Base-by-base conservation (phyloP, 192 early-diverging fungal genomes). In the Coemansia sp. region DNA sequence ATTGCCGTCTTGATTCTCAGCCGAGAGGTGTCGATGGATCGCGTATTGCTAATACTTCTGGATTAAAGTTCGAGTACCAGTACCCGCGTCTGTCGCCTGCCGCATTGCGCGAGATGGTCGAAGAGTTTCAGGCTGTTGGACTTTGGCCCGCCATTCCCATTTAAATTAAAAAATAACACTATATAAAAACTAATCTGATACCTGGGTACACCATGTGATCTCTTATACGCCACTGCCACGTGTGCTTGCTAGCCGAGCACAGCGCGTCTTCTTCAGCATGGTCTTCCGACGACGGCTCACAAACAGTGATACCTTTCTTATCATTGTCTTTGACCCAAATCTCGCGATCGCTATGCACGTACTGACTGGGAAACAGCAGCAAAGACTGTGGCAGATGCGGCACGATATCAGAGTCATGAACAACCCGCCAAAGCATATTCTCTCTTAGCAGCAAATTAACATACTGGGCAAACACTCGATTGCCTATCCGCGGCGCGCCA, bases 11-110 rank as follows among this genome's bases (percentile, higher is more conserved):
- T 12, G 82, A 79, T 36, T 40, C 68, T 13, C 47, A 95, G 65
- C 89, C 94, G 3, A 67, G 97, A 18, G 91, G 88, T 33, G 76
- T 96, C n/a, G 91, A 97, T 70, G 96, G 96, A 15, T 87, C 88
- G 18, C 90, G 89, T 79, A 97, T 98, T 74, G 88, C 88, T 33
- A 79, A 66, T 18, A 80, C 77, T 22, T 88, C 90, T 0, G 93
- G 91, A 0, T 91, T 96, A 67, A 76, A 51, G 4, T 98, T 74
- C 38, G 18, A 5, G 1, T 79, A 98, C 81, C 65, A 67, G 22
- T 69, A 91, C 61, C 90, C 90, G 15, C 63, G 87, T 33, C 62
- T 97, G 65, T 94, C 91, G 3, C 80, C 90, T 41, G 87, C 85
- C 22, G 88, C 85, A 13, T 64, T 98, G 51, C 69, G 80, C 46